These are phyloP conservation scores for Crithidia brevicula DNA, from an alignment of 208 protist species.

Conservation along the genomic window DNA sequence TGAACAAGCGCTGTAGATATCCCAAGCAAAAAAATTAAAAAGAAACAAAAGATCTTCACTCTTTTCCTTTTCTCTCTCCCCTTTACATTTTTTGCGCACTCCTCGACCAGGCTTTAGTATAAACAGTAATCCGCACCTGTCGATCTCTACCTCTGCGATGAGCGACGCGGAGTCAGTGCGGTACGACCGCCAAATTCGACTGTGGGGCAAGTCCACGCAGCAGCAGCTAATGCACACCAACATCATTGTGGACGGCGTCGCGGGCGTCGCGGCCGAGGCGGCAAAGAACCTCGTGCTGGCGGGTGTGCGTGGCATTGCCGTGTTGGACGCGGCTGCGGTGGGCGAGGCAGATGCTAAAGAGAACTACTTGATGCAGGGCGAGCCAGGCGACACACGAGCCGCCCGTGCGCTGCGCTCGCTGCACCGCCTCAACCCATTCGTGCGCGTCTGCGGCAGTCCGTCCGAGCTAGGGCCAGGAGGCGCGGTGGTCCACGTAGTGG, in stretches of 20 bases:
- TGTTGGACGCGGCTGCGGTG: constrained; percentile 46
- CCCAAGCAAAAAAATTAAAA: no score
- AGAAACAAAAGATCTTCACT: not conserved
- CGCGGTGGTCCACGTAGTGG: constrained; percentile 15
- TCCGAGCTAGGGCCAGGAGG: not conserved
- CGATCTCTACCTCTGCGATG: constrained; percentile 35
- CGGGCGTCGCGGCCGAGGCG: constrained; percentile 71
- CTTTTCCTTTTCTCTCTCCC: not conserved
- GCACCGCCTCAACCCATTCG: constrained; percentile 54
- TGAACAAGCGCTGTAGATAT: no score
- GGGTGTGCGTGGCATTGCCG: constrained; percentile 66
- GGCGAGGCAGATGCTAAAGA: constrained; percentile 27
- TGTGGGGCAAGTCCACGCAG: constrained; percentile 93
- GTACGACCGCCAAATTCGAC: constrained; percentile 94
- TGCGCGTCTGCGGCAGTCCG: constrained; percentile 22
- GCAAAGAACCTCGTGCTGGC: constrained; percentile 93
- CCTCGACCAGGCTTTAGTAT: no score
- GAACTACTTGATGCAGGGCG: constrained; percentile 74
- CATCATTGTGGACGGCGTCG: constrained; percentile 63
- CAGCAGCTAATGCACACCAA: constrained; percentile 73
- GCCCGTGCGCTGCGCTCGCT: constrained; percentile 27
- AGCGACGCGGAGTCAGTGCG: constrained; percentile 65
- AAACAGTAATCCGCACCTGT: no score
- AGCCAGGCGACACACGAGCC: constrained; percentile 28
- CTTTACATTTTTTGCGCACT: no score